A percentile compares a stretch with the other conserved stretches of the same genome.
These are phyloP conservation scores for Thinopyrum obtusiflorum DNA, from an alignment of 202 grass and related monocot genomes.

Conservation along the genomic window DNA sequence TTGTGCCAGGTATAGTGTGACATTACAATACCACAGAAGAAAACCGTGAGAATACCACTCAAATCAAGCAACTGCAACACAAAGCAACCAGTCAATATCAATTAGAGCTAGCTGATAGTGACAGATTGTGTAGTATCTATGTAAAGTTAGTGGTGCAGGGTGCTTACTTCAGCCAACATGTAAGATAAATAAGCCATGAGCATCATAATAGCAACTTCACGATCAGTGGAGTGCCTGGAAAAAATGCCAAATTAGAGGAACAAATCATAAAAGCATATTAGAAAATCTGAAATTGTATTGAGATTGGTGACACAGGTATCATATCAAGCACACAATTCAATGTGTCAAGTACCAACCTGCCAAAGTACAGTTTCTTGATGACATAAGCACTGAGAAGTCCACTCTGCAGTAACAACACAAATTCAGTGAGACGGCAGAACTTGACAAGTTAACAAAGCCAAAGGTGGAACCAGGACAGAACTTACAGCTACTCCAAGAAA, in stretches of 20 bases:
- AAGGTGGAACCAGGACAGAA: constrained; percentile 25
- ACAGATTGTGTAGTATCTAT: constrained; percentile 7
- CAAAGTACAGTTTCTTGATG: constrained; percentile 91
- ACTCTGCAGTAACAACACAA: constrained; percentile 35
- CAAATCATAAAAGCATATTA: not conserved
- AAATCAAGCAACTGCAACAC: constrained; percentile 78
- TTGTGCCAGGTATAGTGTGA: constrained; percentile 99
- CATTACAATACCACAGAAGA: constrained; percentile 95
- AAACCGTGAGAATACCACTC: constrained; percentile 93
- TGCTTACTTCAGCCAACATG: constrained; percentile 87
- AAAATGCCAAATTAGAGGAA: constrained; percentile 23
- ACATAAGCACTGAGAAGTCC: constrained; percentile 88
- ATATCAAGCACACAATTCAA: constrained; percentile 13
- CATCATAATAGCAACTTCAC: constrained; percentile 96
- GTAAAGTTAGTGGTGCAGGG: not conserved
- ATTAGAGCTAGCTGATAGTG: not conserved
- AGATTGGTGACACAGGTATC: not conserved
- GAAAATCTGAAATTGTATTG: not conserved
- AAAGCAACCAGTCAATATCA: constrained; percentile 27
- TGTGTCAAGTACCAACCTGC: constrained; percentile 57
- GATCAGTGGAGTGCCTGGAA: constrained; percentile 83
- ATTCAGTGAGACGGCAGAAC: constrained; percentile 30
- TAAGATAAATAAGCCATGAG: constrained; percentile 94
- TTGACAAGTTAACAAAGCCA: constrained; percentile 10
- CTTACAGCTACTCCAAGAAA: constrained; percentile 87